A percentile compares a stretch with the other conserved stretches of the same genome.
Evolutionary conservation across 164 flowering plant genomes (phyloP).

Genomic region (Sextonia rubra): DNA sequence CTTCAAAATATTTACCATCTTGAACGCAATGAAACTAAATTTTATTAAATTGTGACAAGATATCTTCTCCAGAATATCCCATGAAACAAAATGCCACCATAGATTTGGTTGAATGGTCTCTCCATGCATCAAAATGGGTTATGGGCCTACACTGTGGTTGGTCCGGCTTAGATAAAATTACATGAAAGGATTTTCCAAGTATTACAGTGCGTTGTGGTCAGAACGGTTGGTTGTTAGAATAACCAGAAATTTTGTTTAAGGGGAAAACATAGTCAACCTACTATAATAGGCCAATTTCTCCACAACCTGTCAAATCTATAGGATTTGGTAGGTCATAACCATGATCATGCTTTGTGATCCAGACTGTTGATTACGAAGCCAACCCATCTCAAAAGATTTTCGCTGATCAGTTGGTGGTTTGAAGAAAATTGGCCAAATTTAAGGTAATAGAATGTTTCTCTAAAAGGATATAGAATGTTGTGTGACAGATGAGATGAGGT

Average conservation of each 20-base stretch:
- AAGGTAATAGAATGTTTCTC: background rate
- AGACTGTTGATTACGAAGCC: background rate
- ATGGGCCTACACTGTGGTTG: background rate
- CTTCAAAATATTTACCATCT: too few species aligned
- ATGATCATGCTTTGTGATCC: background rate
- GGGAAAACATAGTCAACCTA: background rate
- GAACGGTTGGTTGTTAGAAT: background rate
- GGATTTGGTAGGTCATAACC: background rate
- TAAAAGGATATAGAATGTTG: background rate
- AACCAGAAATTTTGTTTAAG: background rate
- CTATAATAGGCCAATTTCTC: background rate
- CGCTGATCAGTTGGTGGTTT: background rate
- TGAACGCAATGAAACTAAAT: too few species aligned
- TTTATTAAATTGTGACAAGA: too few species aligned
- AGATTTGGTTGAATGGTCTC: too few species aligned
- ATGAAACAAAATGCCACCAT: too few species aligned
- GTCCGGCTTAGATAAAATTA: background rate
- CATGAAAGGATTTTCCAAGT: too few species aligned
- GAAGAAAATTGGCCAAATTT: background rate
- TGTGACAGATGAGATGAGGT: background rate
- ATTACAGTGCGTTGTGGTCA: background rate
- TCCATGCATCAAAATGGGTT: background rate
- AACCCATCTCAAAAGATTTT: too few species aligned
- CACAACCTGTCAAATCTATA: background rate
- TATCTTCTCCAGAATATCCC: too few species aligned